These are phyloP conservation scores for Aspergillus bombycis DNA, from an alignment of 2,329 filamentous ascomycete species.

Conservation along the genomic window DNA sequence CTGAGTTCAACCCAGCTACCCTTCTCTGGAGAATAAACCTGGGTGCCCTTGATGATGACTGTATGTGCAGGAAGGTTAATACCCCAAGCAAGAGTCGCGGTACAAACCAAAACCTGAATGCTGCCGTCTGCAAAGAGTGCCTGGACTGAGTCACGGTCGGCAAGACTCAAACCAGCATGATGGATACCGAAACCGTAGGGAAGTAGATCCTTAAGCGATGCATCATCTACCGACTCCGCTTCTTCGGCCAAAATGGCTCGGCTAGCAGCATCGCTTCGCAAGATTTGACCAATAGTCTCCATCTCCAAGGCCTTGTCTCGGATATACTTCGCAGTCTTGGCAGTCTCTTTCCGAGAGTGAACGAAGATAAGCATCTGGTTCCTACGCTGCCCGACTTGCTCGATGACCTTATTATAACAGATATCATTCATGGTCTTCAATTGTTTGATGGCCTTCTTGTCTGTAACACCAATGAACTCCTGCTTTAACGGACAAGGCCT, in stretches of 20 bases:
- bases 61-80: conserved; percentile 97
- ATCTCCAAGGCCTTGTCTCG: conserved; percentile 95
- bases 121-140: conserved; percentile 89
- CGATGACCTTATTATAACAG: conserved; percentile 94
- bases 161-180: conserved; percentile 93
- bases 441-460: conserved; percentile 98
- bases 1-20: conserved; percentile 98
- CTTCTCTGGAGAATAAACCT: conserved; percentile 97
- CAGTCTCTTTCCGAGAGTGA: conserved; percentile 96
- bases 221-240: conserved; percentile 77
- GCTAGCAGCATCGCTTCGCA: conserved; percentile 89
- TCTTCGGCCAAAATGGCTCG: conserved; percentile 87
- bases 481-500: conserved; percentile 92
- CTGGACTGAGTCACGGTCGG: conserved; percentile 93
- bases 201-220: conserved; percentile 88
- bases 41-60: conserved; percentile 98
- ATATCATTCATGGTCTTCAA: conserved; percentile 99
- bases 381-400: conserved; percentile 88
- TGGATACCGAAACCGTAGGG: conserved; percentile 98
- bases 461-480: conserved; percentile 95
- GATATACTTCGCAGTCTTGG: conserved; percentile 95
- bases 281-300: conserved; percentile 94
- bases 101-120: conserved; percentile 94
- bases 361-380: conserved; percentile 99
- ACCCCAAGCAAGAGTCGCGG: conserved; percentile 97